Percentiles rank a stretch among this genome's conserved stretches.
Conservation (phyloP, 2,329 filamentous ascomycete genomes). For the Hyphodiscus sp. region DNA sequence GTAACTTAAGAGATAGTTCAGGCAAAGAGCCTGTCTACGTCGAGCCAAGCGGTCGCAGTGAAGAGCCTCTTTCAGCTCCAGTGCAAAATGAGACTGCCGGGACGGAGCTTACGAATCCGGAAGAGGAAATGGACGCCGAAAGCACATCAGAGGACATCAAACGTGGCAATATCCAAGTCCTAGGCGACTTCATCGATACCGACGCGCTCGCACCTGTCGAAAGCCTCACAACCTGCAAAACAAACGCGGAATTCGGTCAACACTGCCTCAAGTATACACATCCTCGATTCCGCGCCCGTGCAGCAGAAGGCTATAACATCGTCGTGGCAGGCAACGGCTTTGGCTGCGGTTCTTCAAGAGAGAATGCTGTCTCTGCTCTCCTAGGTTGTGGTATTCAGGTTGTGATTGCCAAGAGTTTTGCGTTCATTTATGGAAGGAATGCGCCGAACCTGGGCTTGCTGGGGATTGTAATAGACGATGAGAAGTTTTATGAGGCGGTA, state of each 20-base stretch:
- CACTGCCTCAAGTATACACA: constrained; percentile 37
- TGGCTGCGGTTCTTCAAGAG: constrained; percentile 39
- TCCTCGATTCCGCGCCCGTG: constrained; percentile 34
- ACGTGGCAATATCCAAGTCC: constrained; percentile 32
- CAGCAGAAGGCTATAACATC: constrained; percentile 33
- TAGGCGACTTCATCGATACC: constrained; percentile 42
- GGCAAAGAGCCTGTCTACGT: constrained; percentile 12
- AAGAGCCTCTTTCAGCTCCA: neutral
- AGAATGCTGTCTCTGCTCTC: constrained; percentile 38
- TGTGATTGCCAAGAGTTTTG: constrained; percentile 39
- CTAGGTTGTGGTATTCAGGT: constrained; percentile 33
- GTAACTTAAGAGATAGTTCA: neutral
- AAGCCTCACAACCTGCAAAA: constrained; percentile 28
- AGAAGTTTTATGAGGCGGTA: constrained; percentile 33
- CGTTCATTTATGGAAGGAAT: constrained; percentile 41
- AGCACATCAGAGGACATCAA: constrained; percentile 16
- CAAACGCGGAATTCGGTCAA: constrained; percentile 31
- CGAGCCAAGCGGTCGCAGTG: neutral
- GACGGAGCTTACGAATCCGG: neutral
- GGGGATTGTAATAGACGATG: constrained; percentile 35
- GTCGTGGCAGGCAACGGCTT: constrained; percentile 41
- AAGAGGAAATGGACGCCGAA: neutral
- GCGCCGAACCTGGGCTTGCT: constrained; percentile 39
- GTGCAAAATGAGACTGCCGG: neutral
- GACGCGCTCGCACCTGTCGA: constrained; percentile 36